These are phyloP conservation scores for Parasitella parasitica DNA, from an alignment of 371 early-diverging fungal genomes.

Conservation along the genomic window DNA sequence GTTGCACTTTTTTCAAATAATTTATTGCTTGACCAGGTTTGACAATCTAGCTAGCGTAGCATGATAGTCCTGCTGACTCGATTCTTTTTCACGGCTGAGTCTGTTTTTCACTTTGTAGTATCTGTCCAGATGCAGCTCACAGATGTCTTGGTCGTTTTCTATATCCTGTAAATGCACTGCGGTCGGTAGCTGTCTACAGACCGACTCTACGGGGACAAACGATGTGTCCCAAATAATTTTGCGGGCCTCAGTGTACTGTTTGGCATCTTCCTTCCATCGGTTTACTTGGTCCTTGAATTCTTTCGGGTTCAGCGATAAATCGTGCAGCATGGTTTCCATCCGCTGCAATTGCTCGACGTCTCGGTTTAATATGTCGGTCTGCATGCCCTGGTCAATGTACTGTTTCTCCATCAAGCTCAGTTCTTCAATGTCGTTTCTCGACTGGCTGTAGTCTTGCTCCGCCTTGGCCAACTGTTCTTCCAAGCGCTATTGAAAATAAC, in stretches of 20 bases:
- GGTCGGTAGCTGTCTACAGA: constrained; percentile 18
- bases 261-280: background rate
- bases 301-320: background rate
- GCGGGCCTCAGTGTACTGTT: background rate
- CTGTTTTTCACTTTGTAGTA: background rate
- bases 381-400: constrained; percentile 12
- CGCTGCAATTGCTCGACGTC: background rate
- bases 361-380: constrained; percentile 3
- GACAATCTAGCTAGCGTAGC: constrained; percentile 12
- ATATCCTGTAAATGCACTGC: background rate
- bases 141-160: constrained; percentile 1
- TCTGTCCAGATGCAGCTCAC: constrained; percentile 15
- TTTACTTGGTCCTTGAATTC: constrained; percentile 1
- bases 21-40: constrained; percentile 6
- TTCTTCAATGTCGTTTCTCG: constrained; percentile 13
- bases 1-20: background rate
- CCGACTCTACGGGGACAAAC: constrained; percentile 3
- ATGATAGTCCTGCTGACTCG: background rate
- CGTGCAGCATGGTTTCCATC: background rate
- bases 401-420: constrained; percentile 11
- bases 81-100: background rate
- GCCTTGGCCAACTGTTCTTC: constrained; percentile 14
- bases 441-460: constrained; percentile 8
- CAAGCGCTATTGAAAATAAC: background rate
- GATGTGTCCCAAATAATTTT: constrained; percentile 15